Evolutionary conservation across 176 grass and related monocot genomes (phyloP).

Genomic region (Eragrostis curvula): DNA sequence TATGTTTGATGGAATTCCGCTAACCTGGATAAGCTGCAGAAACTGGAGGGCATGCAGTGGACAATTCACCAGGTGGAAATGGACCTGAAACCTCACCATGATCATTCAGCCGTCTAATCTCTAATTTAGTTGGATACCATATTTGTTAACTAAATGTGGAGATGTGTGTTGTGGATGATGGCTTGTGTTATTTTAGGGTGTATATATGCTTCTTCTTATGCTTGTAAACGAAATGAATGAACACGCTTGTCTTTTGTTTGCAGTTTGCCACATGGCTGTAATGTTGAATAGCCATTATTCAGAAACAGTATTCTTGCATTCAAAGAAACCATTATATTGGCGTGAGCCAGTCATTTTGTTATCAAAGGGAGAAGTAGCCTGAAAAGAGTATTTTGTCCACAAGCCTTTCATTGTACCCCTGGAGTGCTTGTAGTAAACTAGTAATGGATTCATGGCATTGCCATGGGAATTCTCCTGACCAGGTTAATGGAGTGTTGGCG

Average conservation of each 20-base stretch:
- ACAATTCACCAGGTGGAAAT: constrained; percentile 98
- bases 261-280: background rate
- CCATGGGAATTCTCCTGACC: background rate
- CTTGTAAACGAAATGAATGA: background rate
- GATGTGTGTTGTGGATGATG: background rate
- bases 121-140: background rate
- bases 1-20: background rate
- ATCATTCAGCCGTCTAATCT: constrained; percentile 25
- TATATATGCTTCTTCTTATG: background rate
- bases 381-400: background rate
- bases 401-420: background rate
- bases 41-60: constrained; percentile 98
- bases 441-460: background rate
- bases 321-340: too few species aligned
- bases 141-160: background rate
- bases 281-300: background rate
- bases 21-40: constrained; percentile 51
- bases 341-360: too few species aligned
- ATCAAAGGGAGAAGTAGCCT: too few species aligned
- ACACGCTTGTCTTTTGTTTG: background rate
- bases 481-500: too few species aligned
- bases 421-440: background rate
- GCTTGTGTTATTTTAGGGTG: background rate
- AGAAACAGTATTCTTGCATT: background rate
- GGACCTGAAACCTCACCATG: constrained; percentile 77